Conservation (phyloP, 768 basidiomycete species). For the Boletus subcaerulescens region DNA sequence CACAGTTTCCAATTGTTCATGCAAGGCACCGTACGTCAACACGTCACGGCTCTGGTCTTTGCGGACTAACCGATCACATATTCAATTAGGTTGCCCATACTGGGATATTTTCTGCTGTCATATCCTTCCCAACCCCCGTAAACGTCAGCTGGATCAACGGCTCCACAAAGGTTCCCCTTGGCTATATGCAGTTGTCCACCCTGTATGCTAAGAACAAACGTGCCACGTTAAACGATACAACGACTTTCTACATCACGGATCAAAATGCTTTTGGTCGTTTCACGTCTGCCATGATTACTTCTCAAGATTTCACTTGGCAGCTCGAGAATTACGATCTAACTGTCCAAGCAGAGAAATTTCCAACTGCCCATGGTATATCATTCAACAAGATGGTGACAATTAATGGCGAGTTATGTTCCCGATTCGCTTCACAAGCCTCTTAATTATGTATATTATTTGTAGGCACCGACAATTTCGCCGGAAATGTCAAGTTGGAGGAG, state of each 20-base stretch:
- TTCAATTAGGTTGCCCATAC: slow-evolving; percentile 56
- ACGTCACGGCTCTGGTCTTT: neutral
- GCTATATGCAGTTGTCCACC: slow-evolving; percentile 46
- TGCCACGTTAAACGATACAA: slow-evolving; percentile 60
- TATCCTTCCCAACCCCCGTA: slow-evolving; percentile 56
- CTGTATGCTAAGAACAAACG: slow-evolving; percentile 53
- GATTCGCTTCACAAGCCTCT: neutral
- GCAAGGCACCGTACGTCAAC: slow-evolving; percentile 48
- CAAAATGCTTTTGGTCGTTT: slow-evolving; percentile 59
- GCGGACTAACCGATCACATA: neutral
- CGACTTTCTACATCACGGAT: slow-evolving; percentile 54
- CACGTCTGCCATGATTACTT: slow-evolving; percentile 61
- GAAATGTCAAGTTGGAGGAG: slow-evolving; percentile 51
- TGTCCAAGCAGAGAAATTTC: slow-evolving; percentile 67
- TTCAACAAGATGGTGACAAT: slow-evolving; percentile 61
- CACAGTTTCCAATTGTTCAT: slow-evolving; percentile 51
- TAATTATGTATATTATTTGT: neutral
- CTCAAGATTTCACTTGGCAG: slow-evolving; percentile 65
- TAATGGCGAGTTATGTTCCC: slow-evolving; percentile 39
- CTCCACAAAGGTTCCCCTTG: slow-evolving; percentile 48
- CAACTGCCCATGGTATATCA: slow-evolving; percentile 59
- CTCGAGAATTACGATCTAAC: slow-evolving; percentile 53
- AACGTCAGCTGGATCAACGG: slow-evolving; percentile 57
- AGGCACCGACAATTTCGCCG: slow-evolving; percentile 64
- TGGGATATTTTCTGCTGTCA: slow-evolving; percentile 60